phyloP scores from a whole-genome alignment of 2,329 filamentous ascomycete genomes.

The Trichocomaceae sp. region DNA sequence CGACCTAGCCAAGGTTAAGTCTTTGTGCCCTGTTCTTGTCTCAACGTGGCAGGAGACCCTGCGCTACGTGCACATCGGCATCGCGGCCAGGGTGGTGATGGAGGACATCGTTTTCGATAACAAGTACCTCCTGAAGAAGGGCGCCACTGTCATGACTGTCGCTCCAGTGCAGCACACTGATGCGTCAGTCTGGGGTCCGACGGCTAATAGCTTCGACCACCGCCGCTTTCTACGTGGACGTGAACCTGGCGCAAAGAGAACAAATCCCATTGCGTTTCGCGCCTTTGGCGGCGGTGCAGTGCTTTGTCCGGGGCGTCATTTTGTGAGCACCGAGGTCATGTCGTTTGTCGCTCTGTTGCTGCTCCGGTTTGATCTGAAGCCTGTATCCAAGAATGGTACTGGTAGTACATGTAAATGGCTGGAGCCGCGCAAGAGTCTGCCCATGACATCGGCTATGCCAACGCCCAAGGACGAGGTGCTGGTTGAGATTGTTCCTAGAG shows the following conservation, averaged over 20 bases:
- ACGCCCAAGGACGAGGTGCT: not conserved
- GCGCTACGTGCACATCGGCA: not conserved
- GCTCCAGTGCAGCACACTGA: not conserved
- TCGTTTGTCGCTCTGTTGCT: not conserved
- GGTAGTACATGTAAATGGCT: no score
- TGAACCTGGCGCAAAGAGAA: not conserved
- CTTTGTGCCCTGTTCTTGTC: not conserved
- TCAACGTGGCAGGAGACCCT: conserved; percentile 1
- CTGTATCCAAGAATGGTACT: not conserved
- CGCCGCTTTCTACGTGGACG: not conserved
- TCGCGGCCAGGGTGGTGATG: not conserved
- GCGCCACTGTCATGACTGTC: not conserved
- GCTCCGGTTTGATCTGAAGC: conserved; percentile 2
- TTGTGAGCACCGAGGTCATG: not conserved
- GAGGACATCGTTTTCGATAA: not conserved
- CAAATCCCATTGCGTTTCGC: not conserved
- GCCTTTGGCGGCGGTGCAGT: not conserved
- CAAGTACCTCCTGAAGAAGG: not conserved
- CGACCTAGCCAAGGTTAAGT: not conserved
- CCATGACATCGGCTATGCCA: conserved; percentile 2
- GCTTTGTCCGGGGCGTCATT: not conserved
- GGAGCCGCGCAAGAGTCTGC: not conserved
- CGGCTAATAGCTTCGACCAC: not conserved
- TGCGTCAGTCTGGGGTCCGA: not conserved
- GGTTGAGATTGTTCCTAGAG: conserved; percentile 1